Evolutionary conservation across 306 rosid genomes (phyloP), one percentile per base, ranked within the genome.

Genomic region (Gynostemma pentaphyllum): DNA sequence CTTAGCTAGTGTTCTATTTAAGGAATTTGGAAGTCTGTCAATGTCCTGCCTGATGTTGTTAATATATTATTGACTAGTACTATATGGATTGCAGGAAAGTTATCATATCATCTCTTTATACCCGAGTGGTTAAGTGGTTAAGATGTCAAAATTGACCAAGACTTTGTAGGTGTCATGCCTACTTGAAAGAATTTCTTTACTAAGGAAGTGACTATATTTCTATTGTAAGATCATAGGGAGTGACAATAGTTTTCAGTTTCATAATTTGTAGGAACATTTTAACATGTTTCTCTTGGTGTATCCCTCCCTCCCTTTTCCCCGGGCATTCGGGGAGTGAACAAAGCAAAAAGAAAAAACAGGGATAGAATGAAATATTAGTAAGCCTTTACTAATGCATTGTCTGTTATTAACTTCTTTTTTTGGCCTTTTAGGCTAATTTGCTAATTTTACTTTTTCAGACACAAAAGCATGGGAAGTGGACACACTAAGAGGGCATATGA

Each of bases 401-500:
- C 19, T 36, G 16, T 10, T 26, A 5, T 57, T 0, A 9, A 36
- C 11, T 2, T 11, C 15, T 14, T 34, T 52, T 5, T 13, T 1
- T 19, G 46, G 12, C 64, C 21, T 57, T 11, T 57, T 18, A 34
- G 22, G 30, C 64, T 57, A 12, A 57, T 42, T 57, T 5, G 0
- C 10, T 57, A 10, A 19, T 57, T 53, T 62, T 70, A 21, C 72
- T 75, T 74, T 48, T 74, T 48, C 89, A 90, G 97, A 90, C 57
- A 90, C 97, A 4, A 87, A 90, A 78, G 97, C 97, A 51, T 87
- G 95, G 97, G 96, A 87, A 83, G 96, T 90, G 73, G 97, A 90
- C 78, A 90, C 97, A 15, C 68, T 90, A 81, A 85, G 96, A 70
- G 97, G 97, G 67, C 97, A 90, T 84, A 90, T 80, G 88, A 90